These are phyloP conservation scores for Conoideocrella luteorostrata DNA, from an alignment of 2,329 filamentous ascomycete species.

Conservation along the genomic window DNA sequence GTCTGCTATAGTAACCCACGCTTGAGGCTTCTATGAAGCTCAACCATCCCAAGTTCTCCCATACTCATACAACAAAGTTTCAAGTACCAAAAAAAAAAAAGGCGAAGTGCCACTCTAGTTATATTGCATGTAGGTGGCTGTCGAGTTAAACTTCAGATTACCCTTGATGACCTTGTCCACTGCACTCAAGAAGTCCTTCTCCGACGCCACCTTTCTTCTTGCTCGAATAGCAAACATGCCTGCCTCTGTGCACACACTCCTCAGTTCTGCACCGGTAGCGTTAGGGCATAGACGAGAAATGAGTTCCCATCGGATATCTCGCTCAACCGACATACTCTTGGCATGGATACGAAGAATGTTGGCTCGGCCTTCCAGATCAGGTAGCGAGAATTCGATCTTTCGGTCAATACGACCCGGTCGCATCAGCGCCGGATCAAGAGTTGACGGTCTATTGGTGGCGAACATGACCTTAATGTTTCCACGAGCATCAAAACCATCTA, in stretches of 20 bases:
- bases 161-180: conserved; percentile 99
- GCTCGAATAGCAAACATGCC: conserved; percentile 98
- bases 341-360: conserved; percentile 98
- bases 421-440: conserved; percentile 94
- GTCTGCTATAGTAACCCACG: conserved; percentile 11
- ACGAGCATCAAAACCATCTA: conserved; percentile 92
- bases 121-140: conserved; percentile 97
- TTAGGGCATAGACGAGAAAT: conserved; percentile 97
- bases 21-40: conserved; percentile 18
- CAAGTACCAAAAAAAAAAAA: conserved; percentile 19
- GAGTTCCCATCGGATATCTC: conserved; percentile 97
- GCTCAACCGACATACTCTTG: conserved; percentile 99
- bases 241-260: conserved; percentile 94
- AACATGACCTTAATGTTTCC: conserved; percentile 99
- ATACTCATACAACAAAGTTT: conserved; percentile 27
- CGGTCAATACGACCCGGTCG: conserved; percentile 93
- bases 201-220: conserved; percentile 91
- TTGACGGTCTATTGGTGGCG: conserved; percentile 92
- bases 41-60: conserved; percentile 14
- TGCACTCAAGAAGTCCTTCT: conserved; percentile 97
- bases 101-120: conserved; percentile 55
- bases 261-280: conserved; percentile 89
- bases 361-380: conserved; percentile 92
- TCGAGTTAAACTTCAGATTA: conserved; percentile 99
- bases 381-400: conserved; percentile 97